phyloP scores from a whole-genome alignment of 306 rosid genomes.

The Fragaria nilgerrensis region DNA sequence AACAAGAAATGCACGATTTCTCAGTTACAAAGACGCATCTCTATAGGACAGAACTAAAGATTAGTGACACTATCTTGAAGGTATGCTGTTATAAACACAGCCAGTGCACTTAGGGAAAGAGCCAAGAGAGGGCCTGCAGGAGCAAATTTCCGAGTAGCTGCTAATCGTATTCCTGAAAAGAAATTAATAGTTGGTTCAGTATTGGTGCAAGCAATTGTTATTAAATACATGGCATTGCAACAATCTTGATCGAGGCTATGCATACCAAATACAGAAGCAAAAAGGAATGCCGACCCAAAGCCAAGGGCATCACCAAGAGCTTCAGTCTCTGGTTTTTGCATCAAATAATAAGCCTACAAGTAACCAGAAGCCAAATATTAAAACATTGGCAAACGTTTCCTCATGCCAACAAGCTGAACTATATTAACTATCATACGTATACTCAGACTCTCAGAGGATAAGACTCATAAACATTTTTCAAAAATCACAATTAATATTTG shows the following conservation, averaged over 20 bases:
- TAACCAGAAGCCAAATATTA: background rate
- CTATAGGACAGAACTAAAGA: background rate
- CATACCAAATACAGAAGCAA: slow-evolving; percentile 28
- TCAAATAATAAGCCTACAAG: slow-evolving; percentile 20
- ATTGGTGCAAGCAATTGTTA: background rate
- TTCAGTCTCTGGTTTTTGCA: slow-evolving; percentile 24
- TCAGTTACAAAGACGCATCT: background rate
- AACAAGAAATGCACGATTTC: background rate
- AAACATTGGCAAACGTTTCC: background rate
- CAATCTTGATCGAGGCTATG: background rate
- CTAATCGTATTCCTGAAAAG: slow-evolving; percentile 20
- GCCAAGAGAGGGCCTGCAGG: slow-evolving; percentile 26
- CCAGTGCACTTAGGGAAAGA: slow-evolving; percentile 23
- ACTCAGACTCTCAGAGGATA: background rate
- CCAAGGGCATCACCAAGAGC: slow-evolving; percentile 31
- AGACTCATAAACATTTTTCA: background rate
- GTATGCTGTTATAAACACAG: slow-evolving; percentile 23
- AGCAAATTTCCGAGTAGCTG: slow-evolving; percentile 22
- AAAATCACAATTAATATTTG: background rate
- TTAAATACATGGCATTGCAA: background rate
- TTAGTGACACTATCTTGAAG: slow-evolving; percentile 10
- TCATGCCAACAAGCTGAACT: background rate
- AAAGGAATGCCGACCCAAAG: slow-evolving; percentile 31
- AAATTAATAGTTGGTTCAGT: background rate
- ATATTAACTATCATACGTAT: background rate